phyloP scores from a whole-genome alignment of 768 basidiomycete species.

The Podaxis pistillaris region DNA sequence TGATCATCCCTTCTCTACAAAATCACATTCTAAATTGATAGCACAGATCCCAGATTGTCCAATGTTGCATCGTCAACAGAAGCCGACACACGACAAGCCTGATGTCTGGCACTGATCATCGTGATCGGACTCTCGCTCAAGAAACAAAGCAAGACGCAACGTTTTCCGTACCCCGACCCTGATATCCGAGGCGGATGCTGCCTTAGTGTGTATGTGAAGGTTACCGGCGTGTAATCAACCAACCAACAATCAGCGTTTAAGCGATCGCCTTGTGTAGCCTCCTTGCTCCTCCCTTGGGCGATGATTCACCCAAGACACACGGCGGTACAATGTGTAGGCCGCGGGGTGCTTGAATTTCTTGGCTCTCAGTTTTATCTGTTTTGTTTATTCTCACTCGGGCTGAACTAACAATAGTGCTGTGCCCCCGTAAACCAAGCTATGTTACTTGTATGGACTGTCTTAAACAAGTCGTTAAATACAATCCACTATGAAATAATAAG shows the following conservation, averaged over 20 bases:
- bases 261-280: background rate
- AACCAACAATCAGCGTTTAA: background rate
- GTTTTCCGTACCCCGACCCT: background rate
- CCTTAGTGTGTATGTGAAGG: background rate
- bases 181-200: background rate
- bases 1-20: too few relatives aligned
- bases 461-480: background rate
- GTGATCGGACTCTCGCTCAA: slow-evolving; percentile 1
- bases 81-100: background rate
- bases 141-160: slow-evolving; percentile 5
- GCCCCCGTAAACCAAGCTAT: background rate
- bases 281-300: background rate
- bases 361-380: background rate
- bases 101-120: background rate
- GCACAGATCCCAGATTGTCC: too few relatives aligned
- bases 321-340: background rate
- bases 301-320: background rate
- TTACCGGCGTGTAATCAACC: background rate
- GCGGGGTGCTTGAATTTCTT: background rate
- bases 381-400: background rate
- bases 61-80: background rate
- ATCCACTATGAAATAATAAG: background rate
- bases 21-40: too few relatives aligned
- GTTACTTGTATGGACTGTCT: background rate
- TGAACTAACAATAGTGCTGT: background rate